Evolutionary conservation across 306 rosid genomes (phyloP), one percentile per base, ranked within the genome.

Genomic region (Sesbania bispinosa): DNA sequence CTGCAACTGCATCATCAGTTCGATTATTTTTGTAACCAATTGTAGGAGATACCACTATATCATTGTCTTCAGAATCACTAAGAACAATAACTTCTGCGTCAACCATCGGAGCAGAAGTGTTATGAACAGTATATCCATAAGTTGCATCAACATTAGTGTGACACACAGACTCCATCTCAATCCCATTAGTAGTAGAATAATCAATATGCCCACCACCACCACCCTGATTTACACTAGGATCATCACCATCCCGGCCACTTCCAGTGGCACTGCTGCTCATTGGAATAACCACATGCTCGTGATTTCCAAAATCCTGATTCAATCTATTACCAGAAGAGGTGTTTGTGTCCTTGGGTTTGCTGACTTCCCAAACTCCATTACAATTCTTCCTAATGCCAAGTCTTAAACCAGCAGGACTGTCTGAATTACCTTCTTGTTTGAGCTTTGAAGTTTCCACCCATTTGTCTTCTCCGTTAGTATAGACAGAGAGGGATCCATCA

Each of bases 251-350:
- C 79, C 81, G 74, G 35, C 96, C 89, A 80, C 95, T 94, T 76
- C 82, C 97, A 4, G 97, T 86, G 80, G 86, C 91, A 79, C 96
- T 91, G 84, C 99, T 94, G 86, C 95, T 89, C 99, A 91, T 94
- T 53, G 94, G 96, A 76, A 90, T 87, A 78, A 89, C 81, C 66
- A 89, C 90, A 55, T 77, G 88, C 52, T 88, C 90, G 69, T 63
- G 80, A 79, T 77, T 75, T 80, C 78, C 96, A 67, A 82, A 79
- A 26, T 82, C 79, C 9, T 80, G 89, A 55, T 69, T 85, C 80
- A 88, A 65, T 83, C 71, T 82, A 75, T 81, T 80, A 47, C 81
- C 92, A 19, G 89, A 84, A 67, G 87, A 87, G 21, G 86, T 79
- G 75, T 82, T 85, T 67, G 87, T 35, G 60, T 78, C 89, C 64